Evolutionary conservation across 2,329 filamentous ascomycete species (phyloP).

Genomic region (Talaromyces sp.): DNA sequence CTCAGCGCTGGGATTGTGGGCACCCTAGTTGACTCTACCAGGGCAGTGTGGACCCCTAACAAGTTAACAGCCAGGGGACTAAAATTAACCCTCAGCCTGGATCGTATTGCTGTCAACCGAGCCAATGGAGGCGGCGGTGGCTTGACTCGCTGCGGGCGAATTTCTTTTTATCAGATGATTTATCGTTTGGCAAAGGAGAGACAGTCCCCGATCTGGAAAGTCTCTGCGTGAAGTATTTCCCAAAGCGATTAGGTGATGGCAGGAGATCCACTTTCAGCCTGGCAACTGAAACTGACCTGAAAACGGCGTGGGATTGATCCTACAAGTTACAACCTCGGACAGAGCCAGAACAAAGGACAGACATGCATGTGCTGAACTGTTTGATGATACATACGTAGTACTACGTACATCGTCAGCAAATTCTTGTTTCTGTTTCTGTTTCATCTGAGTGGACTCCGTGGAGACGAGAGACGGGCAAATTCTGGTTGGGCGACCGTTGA

Average conservation of each 20-base stretch:
- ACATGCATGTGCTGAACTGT: too few relatives aligned
- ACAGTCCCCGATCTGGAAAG: background rate
- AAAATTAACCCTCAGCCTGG: background rate
- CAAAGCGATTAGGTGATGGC: background rate
- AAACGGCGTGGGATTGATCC: too few relatives aligned
- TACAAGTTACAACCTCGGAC: too few relatives aligned
- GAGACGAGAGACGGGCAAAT: background rate
- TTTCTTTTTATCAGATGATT: background rate
- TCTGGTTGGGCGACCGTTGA: background rate
- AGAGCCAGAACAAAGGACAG: too few relatives aligned
- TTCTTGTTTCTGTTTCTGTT: background rate
- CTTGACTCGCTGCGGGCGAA: background rate
- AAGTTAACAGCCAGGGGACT: background rate
- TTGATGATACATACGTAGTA: too few relatives aligned
- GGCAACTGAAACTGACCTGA: background rate
- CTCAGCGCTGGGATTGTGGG: too few relatives aligned
- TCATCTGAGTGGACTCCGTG: background rate
- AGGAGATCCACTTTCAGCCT: conserved; percentile 1
- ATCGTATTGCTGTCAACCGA: background rate
- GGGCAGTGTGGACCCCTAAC: too few relatives aligned
- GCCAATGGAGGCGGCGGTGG: background rate
- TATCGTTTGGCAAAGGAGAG: background rate
- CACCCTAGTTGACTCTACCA: too few relatives aligned
- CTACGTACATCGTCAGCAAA: background rate
- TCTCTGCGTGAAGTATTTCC: background rate